Evolutionary conservation across 129 eudicot genomes (phyloP), one percentile per base, ranked within the genome.

Genomic region (Kitagawia praeruptora): DNA sequence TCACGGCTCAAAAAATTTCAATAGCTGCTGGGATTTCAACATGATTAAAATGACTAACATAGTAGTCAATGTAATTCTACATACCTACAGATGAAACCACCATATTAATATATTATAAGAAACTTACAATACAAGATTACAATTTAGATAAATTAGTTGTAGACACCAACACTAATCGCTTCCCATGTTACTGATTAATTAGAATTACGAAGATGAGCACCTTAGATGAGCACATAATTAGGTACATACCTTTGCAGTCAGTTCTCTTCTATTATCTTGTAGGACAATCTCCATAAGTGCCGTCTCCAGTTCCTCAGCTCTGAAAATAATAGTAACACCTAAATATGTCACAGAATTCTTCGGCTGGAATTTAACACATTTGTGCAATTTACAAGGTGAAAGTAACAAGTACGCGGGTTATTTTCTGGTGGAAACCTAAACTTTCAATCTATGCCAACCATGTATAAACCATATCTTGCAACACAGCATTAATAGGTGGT

Each of bases 231-330:
- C 10, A 67, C 46, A 53, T 14, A 13, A 18, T 23, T 5, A 34
- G 19, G 75, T 42, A 40, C 45, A 61, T 89, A 95, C 98, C 97
- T 85, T 88, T 76, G 93, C 96, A 70, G 85, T 88, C 77, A 95
- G 66, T 87, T 92, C 87, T 63, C 91, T 91, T 56, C 96, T 88
- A 84, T 95, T 95, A 84, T 95, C 98, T 83, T 92, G 81, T 78
- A 84, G 78, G 78, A 89, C 98, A 86, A 91, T 89, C 90, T 91
- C 96, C 89, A 88, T 90, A 42, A 94, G 83, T 45, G 98, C 98
- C 56, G 92, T 85, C 95, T 92, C 98, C 83, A 94, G 83, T 79
- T 94, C 98, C 80, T 94, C 98, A 47, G 98, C 89, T 85, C 98
- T 94, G 85, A 47, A 74, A 77, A 83, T 76, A 77, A 70, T 81